Evolutionary conservation across 352 stramenopile species (phyloP).

Genomic region (Sclerospora graminicola): DNA sequence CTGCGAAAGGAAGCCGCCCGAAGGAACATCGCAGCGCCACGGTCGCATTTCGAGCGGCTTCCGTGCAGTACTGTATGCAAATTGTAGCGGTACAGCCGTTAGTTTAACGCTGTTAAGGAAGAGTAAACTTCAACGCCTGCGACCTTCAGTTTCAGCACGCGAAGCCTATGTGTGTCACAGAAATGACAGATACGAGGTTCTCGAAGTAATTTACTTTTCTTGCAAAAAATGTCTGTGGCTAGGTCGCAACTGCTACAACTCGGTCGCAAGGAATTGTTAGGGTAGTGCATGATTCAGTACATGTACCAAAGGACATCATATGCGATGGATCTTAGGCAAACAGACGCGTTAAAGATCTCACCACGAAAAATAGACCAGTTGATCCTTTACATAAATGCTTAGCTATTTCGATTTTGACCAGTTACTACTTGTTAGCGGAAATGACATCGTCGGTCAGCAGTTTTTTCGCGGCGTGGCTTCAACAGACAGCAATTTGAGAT

Average conservation of each 20-base stretch:
- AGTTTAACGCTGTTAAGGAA: too few species aligned
- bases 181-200: constrained; percentile 3
- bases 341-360: background rate
- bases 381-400: constrained; percentile 3
- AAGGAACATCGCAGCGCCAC: constrained; percentile 12
- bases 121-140: background rate
- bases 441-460: constrained; percentile 4
- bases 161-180: constrained; percentile 6
- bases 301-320: too few species aligned
- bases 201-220: constrained; percentile 18
- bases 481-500: constrained; percentile 6
- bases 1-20: constrained; percentile 10
- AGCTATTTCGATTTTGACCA: constrained; percentile 3
- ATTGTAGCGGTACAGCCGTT: too few species aligned
- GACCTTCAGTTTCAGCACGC: constrained; percentile 14
- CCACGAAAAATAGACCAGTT: constrained; percentile 9
- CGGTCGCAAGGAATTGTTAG: constrained; percentile 11
- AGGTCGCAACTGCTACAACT: constrained; percentile 1
- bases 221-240: constrained; percentile 3
- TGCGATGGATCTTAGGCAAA: constrained; percentile 6
- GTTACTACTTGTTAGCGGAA: constrained; percentile 7
- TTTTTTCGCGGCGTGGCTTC: constrained; percentile 10
- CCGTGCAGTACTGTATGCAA: too few species aligned
- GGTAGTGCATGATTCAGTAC: background rate
- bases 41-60: constrained; percentile 8